phyloP scores from a whole-genome alignment of 2,329 filamentous ascomycete species.

The Coniosporium tulheliwenetii region DNA sequence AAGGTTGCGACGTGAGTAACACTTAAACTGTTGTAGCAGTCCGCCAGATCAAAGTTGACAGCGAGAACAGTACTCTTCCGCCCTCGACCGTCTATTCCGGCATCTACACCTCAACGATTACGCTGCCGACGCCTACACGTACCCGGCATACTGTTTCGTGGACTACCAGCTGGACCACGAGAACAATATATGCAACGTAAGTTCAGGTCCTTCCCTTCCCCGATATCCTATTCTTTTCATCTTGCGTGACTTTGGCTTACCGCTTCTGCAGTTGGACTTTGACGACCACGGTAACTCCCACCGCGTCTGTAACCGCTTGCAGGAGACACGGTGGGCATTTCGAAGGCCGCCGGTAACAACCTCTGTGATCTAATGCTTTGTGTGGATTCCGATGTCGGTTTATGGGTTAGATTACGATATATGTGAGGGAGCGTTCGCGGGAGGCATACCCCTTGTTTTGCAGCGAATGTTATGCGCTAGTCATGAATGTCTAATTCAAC shows the following conservation, averaged over 20 bases:
- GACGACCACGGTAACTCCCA: conserved; percentile 19
- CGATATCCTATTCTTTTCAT: neutral
- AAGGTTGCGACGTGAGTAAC: neutral
- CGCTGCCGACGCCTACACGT: conserved; percentile 13
- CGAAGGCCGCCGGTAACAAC: no score
- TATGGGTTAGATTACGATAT: no score
- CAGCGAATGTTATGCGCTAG: no score
- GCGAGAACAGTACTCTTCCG: conserved; percentile 5
- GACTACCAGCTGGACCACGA: conserved; percentile 14
- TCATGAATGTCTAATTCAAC: no score
- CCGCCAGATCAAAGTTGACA: neutral
- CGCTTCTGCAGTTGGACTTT: conserved; percentile 9
- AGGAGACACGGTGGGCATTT: conserved; percentile 17
- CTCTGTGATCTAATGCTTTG: no score
- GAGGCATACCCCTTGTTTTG: no score
- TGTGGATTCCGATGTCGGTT: no score
- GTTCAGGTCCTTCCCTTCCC: neutral
- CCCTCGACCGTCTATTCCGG: conserved; percentile 10
- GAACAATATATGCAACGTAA: conserved; percentile 16
- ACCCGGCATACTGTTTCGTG: conserved; percentile 9
- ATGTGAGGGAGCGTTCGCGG: no score
- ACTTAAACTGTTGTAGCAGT: no score
- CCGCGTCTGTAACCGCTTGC: conserved; percentile 17
- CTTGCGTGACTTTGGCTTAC: neutral
- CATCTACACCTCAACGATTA: conserved; percentile 9